Evolutionary conservation across 75 land plant genomes (phyloP).

Genomic region (Chamaecyparis obtusa): DNA sequence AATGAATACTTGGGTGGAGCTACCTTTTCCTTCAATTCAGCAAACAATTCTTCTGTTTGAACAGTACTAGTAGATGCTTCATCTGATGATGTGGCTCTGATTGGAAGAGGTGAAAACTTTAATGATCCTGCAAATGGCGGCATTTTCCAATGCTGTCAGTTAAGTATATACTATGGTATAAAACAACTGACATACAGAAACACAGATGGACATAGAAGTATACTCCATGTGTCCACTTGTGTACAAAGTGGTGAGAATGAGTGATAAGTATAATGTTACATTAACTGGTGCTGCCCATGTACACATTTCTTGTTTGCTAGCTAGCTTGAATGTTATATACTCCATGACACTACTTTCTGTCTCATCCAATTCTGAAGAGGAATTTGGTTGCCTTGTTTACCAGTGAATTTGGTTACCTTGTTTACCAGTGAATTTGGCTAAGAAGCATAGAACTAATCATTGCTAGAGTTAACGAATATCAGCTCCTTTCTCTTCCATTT

Average conservation of each 20-base stretch:
- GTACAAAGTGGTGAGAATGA: not conserved
- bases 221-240: not conserved
- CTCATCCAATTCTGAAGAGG: too few relatives aligned
- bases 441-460: too few relatives aligned
- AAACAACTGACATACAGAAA: not conserved
- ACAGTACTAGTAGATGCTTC: constrained; percentile 31
- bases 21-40: constrained; percentile 54
- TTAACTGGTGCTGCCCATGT: not conserved
- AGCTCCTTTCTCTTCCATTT: too few relatives aligned
- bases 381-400: too few relatives aligned
- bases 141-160: not conserved
- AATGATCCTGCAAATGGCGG: constrained; percentile 21
- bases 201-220: not conserved
- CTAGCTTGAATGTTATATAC: not conserved
- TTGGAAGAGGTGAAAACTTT: constrained; percentile 27
- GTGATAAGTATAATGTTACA: not conserved
- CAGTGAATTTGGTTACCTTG: too few relatives aligned
- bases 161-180: not conserved
- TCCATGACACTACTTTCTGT: not conserved
- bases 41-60: constrained; percentile 31
- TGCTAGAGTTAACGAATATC: too few relatives aligned
- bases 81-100: constrained; percentile 47
- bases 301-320: not conserved
- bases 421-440: too few relatives aligned
- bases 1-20: not conserved